Percentiles rank a stretch among this genome's conserved stretches.
phyloP scores from a whole-genome alignment of 164 flowering plant genomes.

The Vitis cinerea region DNA sequence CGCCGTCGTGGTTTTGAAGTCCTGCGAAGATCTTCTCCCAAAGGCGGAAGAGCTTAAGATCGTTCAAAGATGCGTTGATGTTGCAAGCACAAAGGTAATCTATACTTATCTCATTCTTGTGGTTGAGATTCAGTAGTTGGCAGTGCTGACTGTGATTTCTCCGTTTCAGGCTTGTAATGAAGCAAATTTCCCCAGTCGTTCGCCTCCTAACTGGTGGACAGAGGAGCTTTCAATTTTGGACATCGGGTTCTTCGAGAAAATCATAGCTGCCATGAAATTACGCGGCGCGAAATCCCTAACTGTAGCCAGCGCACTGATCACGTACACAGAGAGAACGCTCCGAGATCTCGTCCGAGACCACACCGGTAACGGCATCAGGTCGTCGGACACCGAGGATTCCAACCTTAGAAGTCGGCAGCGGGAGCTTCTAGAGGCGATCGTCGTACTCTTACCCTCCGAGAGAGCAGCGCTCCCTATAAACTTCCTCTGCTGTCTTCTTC shows the following conservation, averaged over 20 bases:
- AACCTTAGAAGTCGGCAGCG: conserved; percentile 38
- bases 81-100: conserved; percentile 55
- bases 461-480: conserved; percentile 62
- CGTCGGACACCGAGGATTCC: conserved; percentile 24
- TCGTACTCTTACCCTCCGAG: conserved; percentile 62
- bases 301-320: conserved; percentile 58
- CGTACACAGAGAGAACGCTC: conserved; percentile 68
- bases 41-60: conserved; percentile 63
- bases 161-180: conserved; percentile 62
- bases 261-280: conserved; percentile 58
- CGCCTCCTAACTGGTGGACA: conserved; percentile 92
- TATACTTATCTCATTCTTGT: too few species aligned
- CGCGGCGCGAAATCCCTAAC: conserved; percentile 63
- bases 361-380: conserved; percentile 40
- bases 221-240: conserved; percentile 68
- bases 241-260: conserved; percentile 42
- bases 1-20: conserved; percentile 67
- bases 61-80: conserved; percentile 69
- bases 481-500: conserved; percentile 81
- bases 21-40: conserved; percentile 74
- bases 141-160: background rate
- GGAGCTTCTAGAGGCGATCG: conserved; percentile 58
- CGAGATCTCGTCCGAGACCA: conserved; percentile 71
- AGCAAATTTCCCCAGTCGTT: conserved; percentile 75
- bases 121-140: background rate